Conservation (phyloP, 2,329 filamentous ascomycete species). For the Pseudogymnoascus sp. region DNA sequence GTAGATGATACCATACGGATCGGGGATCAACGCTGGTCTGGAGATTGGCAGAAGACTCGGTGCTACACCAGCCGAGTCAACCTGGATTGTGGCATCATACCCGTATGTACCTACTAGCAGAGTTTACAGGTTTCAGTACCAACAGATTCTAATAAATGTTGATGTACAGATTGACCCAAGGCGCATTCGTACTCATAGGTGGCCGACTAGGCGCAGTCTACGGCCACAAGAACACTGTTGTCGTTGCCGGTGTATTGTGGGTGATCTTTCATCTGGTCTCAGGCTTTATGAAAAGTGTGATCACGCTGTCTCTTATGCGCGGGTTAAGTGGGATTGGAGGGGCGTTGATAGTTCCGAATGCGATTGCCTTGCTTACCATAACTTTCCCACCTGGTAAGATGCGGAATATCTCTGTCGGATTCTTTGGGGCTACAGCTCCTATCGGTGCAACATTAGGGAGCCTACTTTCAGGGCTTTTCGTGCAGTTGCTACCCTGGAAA, state of each 20-base stretch:
- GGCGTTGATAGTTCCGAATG: conserved; percentile 44
- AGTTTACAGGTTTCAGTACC: neutral
- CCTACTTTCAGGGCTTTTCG: conserved; percentile 33
- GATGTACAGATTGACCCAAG: conserved; percentile 36
- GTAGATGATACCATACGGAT: conserved; percentile 7
- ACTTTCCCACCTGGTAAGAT: conserved; percentile 39
- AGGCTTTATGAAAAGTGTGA: conserved; percentile 36
- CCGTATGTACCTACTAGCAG: conserved; percentile 22
- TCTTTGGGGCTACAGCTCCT: conserved; percentile 41
- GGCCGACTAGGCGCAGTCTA: conserved; percentile 45
- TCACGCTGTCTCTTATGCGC: conserved; percentile 36
- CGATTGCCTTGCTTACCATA: conserved; percentile 40
- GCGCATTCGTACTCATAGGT: conserved; percentile 44
- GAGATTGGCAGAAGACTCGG: neutral
- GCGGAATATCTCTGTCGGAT: conserved; percentile 37
- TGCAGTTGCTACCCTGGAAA: conserved; percentile 30
- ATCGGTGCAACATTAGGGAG: conserved; percentile 38
- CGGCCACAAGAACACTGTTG: conserved; percentile 41
- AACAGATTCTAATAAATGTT: conserved; percentile 6
- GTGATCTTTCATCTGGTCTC: conserved; percentile 36
- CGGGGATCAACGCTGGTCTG: neutral
- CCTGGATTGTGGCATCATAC: conserved; percentile 35
- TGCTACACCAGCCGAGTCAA: conserved; percentile 25
- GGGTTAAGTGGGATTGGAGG: conserved; percentile 44
- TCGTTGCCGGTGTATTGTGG: conserved; percentile 37